phyloP scores from a whole-genome alignment of 257 asterid genomes.

The Solanum rostratum region DNA sequence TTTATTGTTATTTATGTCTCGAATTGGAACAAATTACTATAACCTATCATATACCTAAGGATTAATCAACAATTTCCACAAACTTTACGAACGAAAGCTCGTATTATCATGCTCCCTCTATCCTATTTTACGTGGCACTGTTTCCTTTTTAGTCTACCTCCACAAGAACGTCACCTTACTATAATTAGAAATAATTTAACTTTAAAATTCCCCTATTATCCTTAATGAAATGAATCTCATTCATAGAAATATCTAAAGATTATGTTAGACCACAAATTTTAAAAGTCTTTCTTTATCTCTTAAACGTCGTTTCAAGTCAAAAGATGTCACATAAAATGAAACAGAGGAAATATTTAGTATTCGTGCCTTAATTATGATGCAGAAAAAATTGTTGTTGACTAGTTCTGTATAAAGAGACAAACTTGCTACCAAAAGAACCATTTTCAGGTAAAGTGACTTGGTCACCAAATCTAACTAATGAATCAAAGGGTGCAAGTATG shows the following conservation, averaged over 20 bases:
- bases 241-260: too few species aligned
- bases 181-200: too few species aligned
- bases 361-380: background rate
- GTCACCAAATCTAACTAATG: background rate
- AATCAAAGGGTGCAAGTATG: background rate
- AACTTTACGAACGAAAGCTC: background rate
- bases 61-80: background rate
- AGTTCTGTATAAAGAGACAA: background rate
- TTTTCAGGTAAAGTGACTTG: background rate
- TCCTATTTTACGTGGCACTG: too few species aligned
- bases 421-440: background rate
- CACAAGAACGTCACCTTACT: too few species aligned
- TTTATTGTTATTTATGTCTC: background rate
- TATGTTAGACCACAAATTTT: too few species aligned
- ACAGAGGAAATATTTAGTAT: background rate
- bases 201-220: too few species aligned
- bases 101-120: background rate
- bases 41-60: background rate
- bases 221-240: too few species aligned
- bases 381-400: too few species aligned
- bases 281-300: too few species aligned
- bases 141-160: too few species aligned
- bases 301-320: too few species aligned
- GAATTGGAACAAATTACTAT: background rate
- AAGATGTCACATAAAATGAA: too few species aligned